Evolutionary conservation across 2,329 filamentous ascomycete genomes (phyloP).

Genomic region (Metarhizium robertsii): DNA sequence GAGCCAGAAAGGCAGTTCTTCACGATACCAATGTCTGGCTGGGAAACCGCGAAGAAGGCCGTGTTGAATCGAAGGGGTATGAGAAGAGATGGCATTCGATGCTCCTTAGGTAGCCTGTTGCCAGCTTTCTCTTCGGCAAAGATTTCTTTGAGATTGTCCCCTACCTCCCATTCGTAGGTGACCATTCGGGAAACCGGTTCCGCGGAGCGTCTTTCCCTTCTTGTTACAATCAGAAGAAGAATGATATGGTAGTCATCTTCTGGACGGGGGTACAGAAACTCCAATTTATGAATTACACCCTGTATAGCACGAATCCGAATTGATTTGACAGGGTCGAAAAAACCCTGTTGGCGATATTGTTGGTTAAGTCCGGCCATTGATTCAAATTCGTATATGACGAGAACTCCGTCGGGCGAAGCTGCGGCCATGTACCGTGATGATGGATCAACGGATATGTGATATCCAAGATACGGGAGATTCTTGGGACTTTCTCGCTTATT

Average conservation of each 20-base stretch:
- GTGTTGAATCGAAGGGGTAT: constrained; percentile 64
- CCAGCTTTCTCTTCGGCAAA: constrained; percentile 39
- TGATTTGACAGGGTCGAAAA: constrained; percentile 49
- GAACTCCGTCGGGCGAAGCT: constrained; percentile 58
- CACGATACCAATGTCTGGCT: constrained; percentile 47
- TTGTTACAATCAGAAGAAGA: constrained; percentile 56
- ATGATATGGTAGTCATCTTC: constrained; percentile 63
- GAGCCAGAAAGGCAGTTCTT: constrained; percentile 43
- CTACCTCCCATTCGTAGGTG: constrained; percentile 52
- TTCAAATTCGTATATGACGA: constrained; percentile 64
- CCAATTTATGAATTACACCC: constrained; percentile 75
- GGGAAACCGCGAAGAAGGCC: constrained; percentile 60
- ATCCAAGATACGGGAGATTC: constrained; percentile 49
- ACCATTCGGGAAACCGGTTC: constrained; percentile 37
- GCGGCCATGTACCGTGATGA: constrained; percentile 60
- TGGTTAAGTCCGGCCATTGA: constrained; percentile 39
- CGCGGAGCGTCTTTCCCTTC: constrained; percentile 23
- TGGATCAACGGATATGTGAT: constrained; percentile 67
- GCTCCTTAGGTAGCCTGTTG: constrained; percentile 38
- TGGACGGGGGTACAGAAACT: constrained; percentile 67
- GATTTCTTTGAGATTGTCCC: constrained; percentile 35
- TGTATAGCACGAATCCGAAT: constrained; percentile 39
- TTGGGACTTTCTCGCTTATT: constrained; percentile 50
- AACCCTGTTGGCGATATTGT: constrained; percentile 35
- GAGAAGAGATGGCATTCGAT: constrained; percentile 56